Percentiles rank a stretch among this genome's conserved stretches.
phyloP scores from a whole-genome alignment of 2,329 filamentous ascomycete species.

The Calonectria hongkongensis region DNA sequence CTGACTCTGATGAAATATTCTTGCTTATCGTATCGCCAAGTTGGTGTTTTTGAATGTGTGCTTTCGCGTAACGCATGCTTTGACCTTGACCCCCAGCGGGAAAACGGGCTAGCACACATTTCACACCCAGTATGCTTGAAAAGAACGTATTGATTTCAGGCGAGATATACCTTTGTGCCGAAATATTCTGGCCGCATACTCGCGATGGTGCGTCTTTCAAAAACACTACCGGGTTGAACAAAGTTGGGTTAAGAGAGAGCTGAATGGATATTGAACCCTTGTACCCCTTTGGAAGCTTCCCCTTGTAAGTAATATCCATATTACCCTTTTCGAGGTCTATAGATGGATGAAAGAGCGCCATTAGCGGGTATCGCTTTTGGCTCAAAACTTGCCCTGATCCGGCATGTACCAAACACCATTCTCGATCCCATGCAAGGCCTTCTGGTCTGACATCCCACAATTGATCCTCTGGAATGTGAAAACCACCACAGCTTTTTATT shows the following conservation, averaged over 20 bases:
- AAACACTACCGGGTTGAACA: slow-evolving; percentile 67
- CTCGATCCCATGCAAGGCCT: slow-evolving; percentile 94
- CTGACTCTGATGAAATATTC: no score
- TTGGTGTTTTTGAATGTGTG: slow-evolving; percentile 78
- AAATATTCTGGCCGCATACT: slow-evolving; percentile 89
- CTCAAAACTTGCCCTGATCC: slow-evolving; percentile 89
- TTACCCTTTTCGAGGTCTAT: slow-evolving; percentile 82
- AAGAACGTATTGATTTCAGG: slow-evolving; percentile 84
- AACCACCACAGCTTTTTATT: slow-evolving; percentile 95
- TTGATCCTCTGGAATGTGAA: slow-evolving; percentile 76
- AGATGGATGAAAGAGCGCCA: slow-evolving; percentile 87
- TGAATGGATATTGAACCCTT: slow-evolving; percentile 70
- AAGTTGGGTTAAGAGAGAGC: slow-evolving; percentile 79
- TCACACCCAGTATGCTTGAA: slow-evolving; percentile 82
- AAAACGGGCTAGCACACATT: slow-evolving; percentile 90
- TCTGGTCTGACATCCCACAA: slow-evolving; percentile 87
- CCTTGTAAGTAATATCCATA: slow-evolving; percentile 76
- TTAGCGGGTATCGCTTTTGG: slow-evolving; percentile 90
- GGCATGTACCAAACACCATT: slow-evolving; percentile 95
- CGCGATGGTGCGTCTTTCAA: slow-evolving; percentile 68
- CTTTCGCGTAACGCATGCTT: slow-evolving; percentile 81
- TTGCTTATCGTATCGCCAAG: slow-evolving; percentile 25
- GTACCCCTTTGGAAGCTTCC: slow-evolving; percentile 49
- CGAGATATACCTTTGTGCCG: slow-evolving; percentile 81
- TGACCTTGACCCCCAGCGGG: slow-evolving; percentile 78